Base-by-base conservation (phyloP, 169 alveolate species). In the Plasmodium inui region DNA sequence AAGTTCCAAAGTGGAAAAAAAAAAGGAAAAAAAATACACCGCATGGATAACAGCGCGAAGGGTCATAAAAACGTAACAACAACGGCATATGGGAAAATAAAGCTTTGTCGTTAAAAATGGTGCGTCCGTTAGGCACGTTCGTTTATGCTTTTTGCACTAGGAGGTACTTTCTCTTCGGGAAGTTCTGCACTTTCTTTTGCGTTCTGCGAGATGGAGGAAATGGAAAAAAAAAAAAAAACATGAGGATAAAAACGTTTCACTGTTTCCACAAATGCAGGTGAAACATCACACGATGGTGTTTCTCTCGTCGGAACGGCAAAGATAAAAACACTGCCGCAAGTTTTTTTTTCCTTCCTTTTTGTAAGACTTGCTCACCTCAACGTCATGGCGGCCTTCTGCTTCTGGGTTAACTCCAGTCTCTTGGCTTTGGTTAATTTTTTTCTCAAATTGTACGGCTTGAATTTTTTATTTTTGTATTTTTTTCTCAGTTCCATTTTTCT, bases 401-500 rank as follows among this genome's bases (percentile, higher is more conserved):
- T 92, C 71, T 96, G 93, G 61, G 98, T 97, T 92, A 98, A 72
- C 57, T 97, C 94, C 80, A 97, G 96, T 86, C 99, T 97, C 85
- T 97, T 94, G 71, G 98, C 97, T 82, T 99, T 96, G 84, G 99
- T 98, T 91, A 96, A 95, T 97, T 98, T 98, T 39, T 94, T 95
- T 89, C 99, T 97, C 84, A 98, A 94, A 90, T 98, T 99, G 79
- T 95, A 71, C 28, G 99, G 98, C 81, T 85, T 93, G 92, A 95
- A 96, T 95, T 97, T 97, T 95, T 96, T 95, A 92, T 97, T 97
- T 95, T 95, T 93, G 96, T 93, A 90, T 70, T 94, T 92, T 84
- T 89, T 96, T 53, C 97, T 95, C 76, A 97, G 97, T 79, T 94
- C 97, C 82, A 97, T 97, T 85, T 92, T 96, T 92, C 95, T 96